Conservation (phyloP, 176 grass and related monocot species). For the Tillandsia leiboldiana region DNA sequence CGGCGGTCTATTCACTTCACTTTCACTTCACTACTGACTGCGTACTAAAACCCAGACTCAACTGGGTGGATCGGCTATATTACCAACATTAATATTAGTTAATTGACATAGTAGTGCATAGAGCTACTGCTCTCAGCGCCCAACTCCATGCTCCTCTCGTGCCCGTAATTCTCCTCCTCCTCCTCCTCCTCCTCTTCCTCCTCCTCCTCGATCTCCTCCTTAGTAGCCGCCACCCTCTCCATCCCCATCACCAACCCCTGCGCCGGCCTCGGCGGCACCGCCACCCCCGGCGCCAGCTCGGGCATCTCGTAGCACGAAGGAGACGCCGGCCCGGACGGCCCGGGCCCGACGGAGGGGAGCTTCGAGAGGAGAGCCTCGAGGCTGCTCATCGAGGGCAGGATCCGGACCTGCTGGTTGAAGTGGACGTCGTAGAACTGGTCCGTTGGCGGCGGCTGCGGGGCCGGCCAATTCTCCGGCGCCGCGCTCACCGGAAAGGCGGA, state of each 20-base stretch:
- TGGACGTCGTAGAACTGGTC: slow-evolving; percentile 51
- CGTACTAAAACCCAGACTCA: too few species aligned
- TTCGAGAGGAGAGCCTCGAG: slow-evolving; percentile 94
- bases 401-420: slow-evolving; percentile 34
- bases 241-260: not conserved
- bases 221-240: slow-evolving; percentile 4
- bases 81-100: not conserved
- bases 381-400: slow-evolving; percentile 97
- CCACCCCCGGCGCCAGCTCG: not conserved
- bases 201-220: slow-evolving; percentile 19
- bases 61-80: too few species aligned
- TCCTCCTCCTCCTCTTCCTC: slow-evolving; percentile 34
- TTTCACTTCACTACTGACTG: too few species aligned
- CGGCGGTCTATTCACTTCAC: too few species aligned
- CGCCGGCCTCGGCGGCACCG: not conserved
- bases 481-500: slow-evolving; percentile 34
- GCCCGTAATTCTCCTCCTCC: slow-evolving; percentile 33
- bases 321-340: slow-evolving; percentile 4
- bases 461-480: not conserved
- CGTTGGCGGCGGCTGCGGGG: slow-evolving; percentile 22
- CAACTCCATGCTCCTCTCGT: slow-evolving; percentile 32
- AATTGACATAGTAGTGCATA: slow-evolving; percentile 57
- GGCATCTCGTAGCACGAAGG: slow-evolving; percentile 4
- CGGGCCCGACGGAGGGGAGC: slow-evolving; percentile 68
- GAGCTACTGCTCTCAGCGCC: slow-evolving; percentile 27